phyloP scores from a whole-genome alignment of 208 protist genomes.

The Trypanosoma platydactyli region DNA sequence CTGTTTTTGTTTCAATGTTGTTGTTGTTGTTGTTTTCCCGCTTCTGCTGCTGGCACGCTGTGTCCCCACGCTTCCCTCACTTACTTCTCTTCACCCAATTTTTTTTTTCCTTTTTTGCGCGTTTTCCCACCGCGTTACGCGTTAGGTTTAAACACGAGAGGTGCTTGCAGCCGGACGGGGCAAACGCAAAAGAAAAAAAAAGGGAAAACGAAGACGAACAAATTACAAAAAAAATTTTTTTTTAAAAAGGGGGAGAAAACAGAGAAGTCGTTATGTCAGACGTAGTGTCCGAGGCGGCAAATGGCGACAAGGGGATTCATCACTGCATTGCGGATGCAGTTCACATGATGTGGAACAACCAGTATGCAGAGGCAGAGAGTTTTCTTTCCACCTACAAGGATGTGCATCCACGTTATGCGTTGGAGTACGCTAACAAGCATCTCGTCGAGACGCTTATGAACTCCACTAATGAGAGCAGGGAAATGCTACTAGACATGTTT shows the following conservation, averaged over 20 bases:
- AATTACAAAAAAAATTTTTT: not conserved
- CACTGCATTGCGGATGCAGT: constrained; percentile 54
- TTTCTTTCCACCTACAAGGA: constrained; percentile 65
- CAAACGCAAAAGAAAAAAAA: not conserved
- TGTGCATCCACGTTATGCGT: constrained; percentile 75
- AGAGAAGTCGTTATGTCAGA: constrained; percentile 5
- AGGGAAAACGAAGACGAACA: not conserved
- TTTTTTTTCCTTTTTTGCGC: not conserved
- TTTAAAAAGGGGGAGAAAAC: not conserved
- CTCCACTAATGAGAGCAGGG: constrained; percentile 75
- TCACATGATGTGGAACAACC: constrained; percentile 82
- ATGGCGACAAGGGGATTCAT: constrained; percentile 43
- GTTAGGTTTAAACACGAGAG: not conserved
- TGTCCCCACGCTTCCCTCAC: too few species aligned
- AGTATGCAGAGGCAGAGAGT: constrained; percentile 64
- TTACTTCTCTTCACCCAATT: too few species aligned
- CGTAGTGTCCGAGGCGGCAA: constrained; percentile 5
- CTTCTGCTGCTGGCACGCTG: too few species aligned
- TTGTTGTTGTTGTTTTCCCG: too few species aligned
- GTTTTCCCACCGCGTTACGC: not conserved
- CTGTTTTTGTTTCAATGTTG: too few species aligned
- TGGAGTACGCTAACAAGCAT: constrained; percentile 80
- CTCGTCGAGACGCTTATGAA: constrained; percentile 84
- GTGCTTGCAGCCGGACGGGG: not conserved
- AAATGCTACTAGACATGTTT: constrained; percentile 67